Conservation (phyloP, 331 rosid species). For the Prunus yedoensis region DNA sequence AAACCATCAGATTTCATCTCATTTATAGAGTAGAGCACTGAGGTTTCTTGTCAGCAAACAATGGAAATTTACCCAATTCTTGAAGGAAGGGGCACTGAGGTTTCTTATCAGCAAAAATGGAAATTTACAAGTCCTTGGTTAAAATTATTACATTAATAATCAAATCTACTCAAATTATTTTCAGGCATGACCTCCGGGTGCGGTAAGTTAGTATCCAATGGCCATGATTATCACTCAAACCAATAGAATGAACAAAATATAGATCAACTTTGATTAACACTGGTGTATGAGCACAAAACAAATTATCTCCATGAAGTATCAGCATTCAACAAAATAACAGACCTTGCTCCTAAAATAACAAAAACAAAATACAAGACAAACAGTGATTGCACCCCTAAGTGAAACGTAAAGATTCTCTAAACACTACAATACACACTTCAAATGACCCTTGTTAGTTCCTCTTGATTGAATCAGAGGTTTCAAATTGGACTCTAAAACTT, state of each 20-base stretch:
- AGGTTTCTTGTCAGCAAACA: too few species aligned
- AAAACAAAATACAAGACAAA: background rate
- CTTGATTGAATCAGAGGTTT: background rate
- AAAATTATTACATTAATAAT: too few species aligned
- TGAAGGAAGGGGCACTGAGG: too few species aligned
- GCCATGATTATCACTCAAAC: too few species aligned
- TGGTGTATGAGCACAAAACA: background rate
- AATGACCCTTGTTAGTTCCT: background rate
- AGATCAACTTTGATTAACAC: background rate
- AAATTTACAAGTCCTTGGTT: too few species aligned
- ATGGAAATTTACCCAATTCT: too few species aligned
- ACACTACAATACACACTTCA: background rate
- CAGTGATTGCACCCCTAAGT: background rate
- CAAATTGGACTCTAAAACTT: constrained; percentile 40
- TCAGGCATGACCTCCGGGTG: too few species aligned
- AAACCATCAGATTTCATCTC: too few species aligned
- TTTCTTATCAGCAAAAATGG: too few species aligned
- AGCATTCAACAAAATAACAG: background rate
- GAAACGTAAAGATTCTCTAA: background rate
- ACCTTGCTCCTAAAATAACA: background rate
- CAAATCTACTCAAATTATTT: too few species aligned
- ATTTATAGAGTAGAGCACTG: too few species aligned
- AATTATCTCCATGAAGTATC: background rate
- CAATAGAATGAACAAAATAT: background rate
- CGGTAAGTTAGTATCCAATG: too few species aligned